Base-by-base conservation (phyloP, 129 eudicot genomes). In the Kitagawia praeruptora region DNA sequence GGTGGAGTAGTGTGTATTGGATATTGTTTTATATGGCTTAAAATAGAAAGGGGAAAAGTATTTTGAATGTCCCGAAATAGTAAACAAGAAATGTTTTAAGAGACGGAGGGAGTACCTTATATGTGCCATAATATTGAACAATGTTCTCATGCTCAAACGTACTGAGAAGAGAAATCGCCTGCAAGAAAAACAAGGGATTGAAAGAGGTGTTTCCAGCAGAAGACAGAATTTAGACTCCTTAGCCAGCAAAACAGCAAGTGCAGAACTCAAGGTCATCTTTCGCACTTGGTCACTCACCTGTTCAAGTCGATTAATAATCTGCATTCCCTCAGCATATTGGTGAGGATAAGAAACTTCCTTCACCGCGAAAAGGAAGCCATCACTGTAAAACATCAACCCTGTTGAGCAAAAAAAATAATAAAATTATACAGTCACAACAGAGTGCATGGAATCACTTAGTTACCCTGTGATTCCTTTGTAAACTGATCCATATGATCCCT, bases 391-490 rank as follows among this genome's bases (percentile, higher is more conserved):
- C 70, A 79, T 78, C 25, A 48, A 40, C 51, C 71, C 54, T 21
- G 27, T 21, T 6, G 23, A 40, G 48, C 51, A 27, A 64, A 25
- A 64, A 25, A 11, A 44, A 1, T 8, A 48, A 7, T 37, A 15
- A 69, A 15, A 1, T 1, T 69, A 69, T 12, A 69, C 23, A 15
- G 2, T 15, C 10, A 37, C 23, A 14, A 2, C 25, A 69, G 2
- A 4, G 23, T 31, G 23, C 41, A 37, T 31, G 42, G 44, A 37
- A 37, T 2, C 40, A 15, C 46, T 64, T 34, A 34, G 37, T 34
- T 90, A 92, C 98, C 83, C 89, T 56, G 97, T 79, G 84, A 90
- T 87, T 82, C 97, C 98, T 90, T 92, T 96, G 40, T 90, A 92
- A 9, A 95, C 98, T 2, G 97, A 87, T 51, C 98, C 98, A 82